Percentiles rank a stretch among this genome's conserved stretches.
Conservation (phyloP, 306 rosid species). For the Castanopsis chinensis region DNA sequence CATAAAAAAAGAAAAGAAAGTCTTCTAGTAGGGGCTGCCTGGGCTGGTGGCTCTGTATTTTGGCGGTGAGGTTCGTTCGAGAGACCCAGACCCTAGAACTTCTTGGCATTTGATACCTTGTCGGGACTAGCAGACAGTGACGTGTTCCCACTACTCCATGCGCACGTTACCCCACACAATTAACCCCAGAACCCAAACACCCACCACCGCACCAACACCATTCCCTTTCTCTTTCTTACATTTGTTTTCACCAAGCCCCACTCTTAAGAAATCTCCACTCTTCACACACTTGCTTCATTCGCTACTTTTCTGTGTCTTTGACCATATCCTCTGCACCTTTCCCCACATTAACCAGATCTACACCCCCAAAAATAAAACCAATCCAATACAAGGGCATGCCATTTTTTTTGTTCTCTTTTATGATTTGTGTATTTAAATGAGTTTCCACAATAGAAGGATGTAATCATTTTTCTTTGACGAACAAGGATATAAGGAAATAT, state of each 20-base stretch:
- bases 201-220: neutral
- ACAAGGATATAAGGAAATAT: too few relatives aligned
- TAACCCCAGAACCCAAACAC: slow-evolving; percentile 18
- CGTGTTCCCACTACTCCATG: slow-evolving; percentile 46
- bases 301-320: neutral
- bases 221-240: neutral
- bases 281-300: neutral
- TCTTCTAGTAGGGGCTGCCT: neutral
- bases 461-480: neutral
- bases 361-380: neutral
- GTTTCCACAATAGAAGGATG: neutral
- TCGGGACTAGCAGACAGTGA: slow-evolving; percentile 35
- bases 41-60: slow-evolving; percentile 1
- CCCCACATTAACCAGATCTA: neutral
- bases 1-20: too few relatives aligned
- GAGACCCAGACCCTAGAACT: neutral
- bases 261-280: neutral
- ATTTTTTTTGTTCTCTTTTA: neutral
- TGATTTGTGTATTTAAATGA: neutral
- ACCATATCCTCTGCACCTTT: neutral
- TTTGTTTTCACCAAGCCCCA: slow-evolving; percentile 1
- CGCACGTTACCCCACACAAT: slow-evolving; percentile 45
- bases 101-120: slow-evolving; percentile 36
- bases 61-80: slow-evolving; percentile 32
- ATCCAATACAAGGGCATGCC: neutral